phyloP scores from a whole-genome alignment of 805 yeast species.

The Starmerella apis region DNA sequence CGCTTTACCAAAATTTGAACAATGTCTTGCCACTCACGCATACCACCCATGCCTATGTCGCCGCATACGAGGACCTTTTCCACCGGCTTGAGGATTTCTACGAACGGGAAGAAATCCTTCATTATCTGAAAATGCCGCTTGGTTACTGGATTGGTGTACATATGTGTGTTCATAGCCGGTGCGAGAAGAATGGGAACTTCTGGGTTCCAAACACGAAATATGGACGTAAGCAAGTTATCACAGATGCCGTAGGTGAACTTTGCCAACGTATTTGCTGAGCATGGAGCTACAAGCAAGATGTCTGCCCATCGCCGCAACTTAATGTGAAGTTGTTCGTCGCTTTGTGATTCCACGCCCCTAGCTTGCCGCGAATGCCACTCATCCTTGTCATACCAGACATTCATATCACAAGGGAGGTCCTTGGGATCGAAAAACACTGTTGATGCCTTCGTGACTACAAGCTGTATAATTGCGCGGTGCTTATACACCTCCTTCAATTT shows the following conservation, averaged over 20 bases:
- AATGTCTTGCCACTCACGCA: conserved; percentile 93
- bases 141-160: conserved; percentile 82
- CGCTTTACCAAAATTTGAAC: conserved; percentile 63
- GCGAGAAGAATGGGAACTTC: conserved; percentile 81
- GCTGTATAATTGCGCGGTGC: conserved; percentile 66
- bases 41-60: conserved; percentile 97
- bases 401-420: conserved; percentile 44
- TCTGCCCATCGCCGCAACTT: conserved; percentile 55
- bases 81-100: conserved; percentile 83
- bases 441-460: conserved; percentile 54
- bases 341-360: conserved; percentile 32
- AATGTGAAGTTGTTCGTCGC: conserved; percentile 85
- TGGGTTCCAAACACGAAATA: conserved; percentile 92
- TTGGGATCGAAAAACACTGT: conserved; percentile 30
- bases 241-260: conserved; percentile 85
- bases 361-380: conserved; percentile 79
- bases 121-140: conserved; percentile 67
- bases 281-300: conserved; percentile 75
- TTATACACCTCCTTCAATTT: conserved; percentile 69
- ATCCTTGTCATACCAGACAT: conserved; percentile 85
- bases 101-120: conserved; percentile 83
- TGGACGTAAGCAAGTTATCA: conserved; percentile 81
- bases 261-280: conserved; percentile 85
- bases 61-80: conserved; percentile 92
- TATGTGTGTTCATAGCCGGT: conserved; percentile 92